phyloP scores from a whole-genome alignment of 768 basidiomycete species.

The Pholiota conissans region DNA sequence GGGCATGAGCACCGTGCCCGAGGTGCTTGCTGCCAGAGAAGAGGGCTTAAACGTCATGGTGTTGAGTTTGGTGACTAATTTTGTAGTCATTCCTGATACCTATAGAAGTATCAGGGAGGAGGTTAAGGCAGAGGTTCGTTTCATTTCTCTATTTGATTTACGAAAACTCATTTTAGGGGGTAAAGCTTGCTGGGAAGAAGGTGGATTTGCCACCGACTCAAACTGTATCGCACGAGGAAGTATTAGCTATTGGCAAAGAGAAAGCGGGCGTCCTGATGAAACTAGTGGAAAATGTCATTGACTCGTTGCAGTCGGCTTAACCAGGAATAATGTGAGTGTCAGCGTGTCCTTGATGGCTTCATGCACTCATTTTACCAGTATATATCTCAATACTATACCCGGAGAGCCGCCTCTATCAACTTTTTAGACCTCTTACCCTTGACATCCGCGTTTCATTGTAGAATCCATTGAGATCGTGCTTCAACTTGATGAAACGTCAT shows the following conservation, averaged over 20 bases:
- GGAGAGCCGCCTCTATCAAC: too few species aligned
- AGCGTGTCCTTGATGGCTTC: too few species aligned
- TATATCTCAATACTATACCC: too few species aligned
- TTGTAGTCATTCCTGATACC: constrained; percentile 69
- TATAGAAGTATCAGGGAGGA: constrained; percentile 73
- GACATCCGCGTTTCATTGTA: too few species aligned
- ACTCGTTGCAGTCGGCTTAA: constrained; percentile 9
- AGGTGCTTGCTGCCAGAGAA: constrained; percentile 79
- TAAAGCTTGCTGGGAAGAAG: constrained; percentile 61
- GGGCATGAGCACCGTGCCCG: constrained; percentile 92
- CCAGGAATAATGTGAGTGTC: too few species aligned
- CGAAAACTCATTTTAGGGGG: not conserved
- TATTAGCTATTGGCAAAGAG: constrained; percentile 59
- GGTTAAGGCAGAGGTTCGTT: constrained; percentile 72
- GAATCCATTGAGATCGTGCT: too few species aligned
- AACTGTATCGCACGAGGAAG: constrained; percentile 79
- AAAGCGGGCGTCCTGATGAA: constrained; percentile 73
- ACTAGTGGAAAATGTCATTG: constrained; percentile 68
- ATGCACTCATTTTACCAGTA: not conserved
- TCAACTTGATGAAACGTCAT: too few species aligned
- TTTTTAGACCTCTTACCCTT: too few species aligned
- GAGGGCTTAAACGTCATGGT: constrained; percentile 77
- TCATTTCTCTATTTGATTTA: not conserved
- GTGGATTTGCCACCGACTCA: constrained; percentile 39
- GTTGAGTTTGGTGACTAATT: constrained; percentile 84